Base-by-base conservation (phyloP, 1,284 basidiomycete species). In the Papiliotrema nemorosa region DNA sequence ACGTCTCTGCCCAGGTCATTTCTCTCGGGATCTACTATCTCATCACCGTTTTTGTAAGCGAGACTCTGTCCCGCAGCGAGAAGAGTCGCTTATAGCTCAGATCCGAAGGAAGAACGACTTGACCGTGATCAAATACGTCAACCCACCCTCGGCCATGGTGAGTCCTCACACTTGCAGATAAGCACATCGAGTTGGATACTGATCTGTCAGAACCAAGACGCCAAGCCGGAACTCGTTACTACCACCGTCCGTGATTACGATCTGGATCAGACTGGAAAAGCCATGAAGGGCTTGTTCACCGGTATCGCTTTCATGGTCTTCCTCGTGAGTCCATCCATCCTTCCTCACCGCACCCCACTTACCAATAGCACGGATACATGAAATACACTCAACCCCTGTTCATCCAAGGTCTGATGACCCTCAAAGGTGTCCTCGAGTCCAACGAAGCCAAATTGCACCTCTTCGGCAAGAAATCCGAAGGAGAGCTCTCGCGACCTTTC, bases 221-320 rank as follows among this genome's bases (percentile, higher is more conserved):
- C 88, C 52, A 81, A 84, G 21, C 86, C 86, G 37, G 82, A 87
- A 68, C 81, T 94, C 6, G 82, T 93, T 25, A 90, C 87, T n/a
- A 96, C 91, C 7, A 97, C 93, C 21, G 84, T 91, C 53, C 81
- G 84, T 52, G 94, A 97, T 70, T 98, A 98, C 63, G 93, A 98
- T 75, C 82, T 97, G 14, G 77, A 80, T 4, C 88, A 97, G 73
- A 83, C 84, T 3, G 87, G 86, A 51, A 92, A 96, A 80, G 80
- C 86, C n/a, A 86, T 91, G 55, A 74, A 86, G 51, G 81, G 82
- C 27, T 84, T 83, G 6, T 87, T 85, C 75, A 84, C 87, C 35
- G 86, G 87, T 55, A 73, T 90, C 63, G 86, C 84, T 41, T 90
- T 91, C 86, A 91, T 91, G 88, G 79, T 67, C 49, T 85, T 92